Percentiles rank a stretch among this genome's conserved stretches.
Evolutionary conservation across 2,329 filamentous ascomycete species (phyloP).

Genomic region (Colletotrichum magnum): DNA sequence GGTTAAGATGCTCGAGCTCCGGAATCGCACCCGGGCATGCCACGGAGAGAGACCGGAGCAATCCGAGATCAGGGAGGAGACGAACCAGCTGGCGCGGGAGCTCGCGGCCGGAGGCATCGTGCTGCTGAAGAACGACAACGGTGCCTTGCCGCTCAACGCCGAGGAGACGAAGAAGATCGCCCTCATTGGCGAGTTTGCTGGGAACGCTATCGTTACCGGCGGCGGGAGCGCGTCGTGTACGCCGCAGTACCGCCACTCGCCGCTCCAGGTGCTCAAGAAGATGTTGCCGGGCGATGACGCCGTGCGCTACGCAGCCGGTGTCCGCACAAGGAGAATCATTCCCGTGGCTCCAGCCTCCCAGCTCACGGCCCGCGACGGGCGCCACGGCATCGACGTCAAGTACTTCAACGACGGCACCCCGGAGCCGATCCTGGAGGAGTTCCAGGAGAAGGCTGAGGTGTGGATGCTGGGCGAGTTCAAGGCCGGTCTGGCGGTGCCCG

Average conservation of each 20-base stretch:
- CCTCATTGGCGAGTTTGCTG: constrained; percentile 32
- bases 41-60: constrained; percentile 30
- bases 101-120: constrained; percentile 41
- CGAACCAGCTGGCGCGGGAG: constrained; percentile 37
- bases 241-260: constrained; percentile 38
- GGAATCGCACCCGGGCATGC: constrained; percentile 28
- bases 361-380: constrained; percentile 32
- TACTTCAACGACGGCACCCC: constrained; percentile 40
- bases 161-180: constrained; percentile 12
- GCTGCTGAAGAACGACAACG: constrained; percentile 40
- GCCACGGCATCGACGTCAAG: constrained; percentile 35
- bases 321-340: constrained; percentile 37
- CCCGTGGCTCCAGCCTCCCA: constrained; percentile 27
- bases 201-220: constrained; percentile 23
- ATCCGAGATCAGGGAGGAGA: constrained; percentile 37
- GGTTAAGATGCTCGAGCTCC: constrained; percentile 38
- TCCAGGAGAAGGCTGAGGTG: constrained; percentile 39
- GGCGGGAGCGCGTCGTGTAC: constrained; percentile 36
- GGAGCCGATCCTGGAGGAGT: constrained; percentile 33
- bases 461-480: constrained; percentile 44
- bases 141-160: constrained; percentile 13
- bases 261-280: constrained; percentile 30
- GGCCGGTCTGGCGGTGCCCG: constrained; percentile 34
- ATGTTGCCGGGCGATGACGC: not conserved
- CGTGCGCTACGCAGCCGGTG: constrained; percentile 23